Evolutionary conservation across 306 rosid species (phyloP).

Genomic region (Hippophae rhamnoides): DNA sequence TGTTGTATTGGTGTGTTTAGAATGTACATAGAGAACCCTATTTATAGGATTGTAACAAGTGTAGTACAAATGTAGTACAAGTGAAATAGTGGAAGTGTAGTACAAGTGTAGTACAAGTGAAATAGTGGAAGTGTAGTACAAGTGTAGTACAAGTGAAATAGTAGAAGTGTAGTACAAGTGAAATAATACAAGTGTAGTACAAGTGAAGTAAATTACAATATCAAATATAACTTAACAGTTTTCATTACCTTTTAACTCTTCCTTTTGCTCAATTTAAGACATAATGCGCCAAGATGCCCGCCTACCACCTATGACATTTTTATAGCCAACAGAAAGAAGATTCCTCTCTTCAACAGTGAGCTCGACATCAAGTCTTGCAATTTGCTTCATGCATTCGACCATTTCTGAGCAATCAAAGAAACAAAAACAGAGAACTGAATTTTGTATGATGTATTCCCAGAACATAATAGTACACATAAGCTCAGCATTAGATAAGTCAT

Average conservation of each 20-base stretch:
- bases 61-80: too few relatives aligned
- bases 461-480: neutral
- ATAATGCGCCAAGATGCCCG: slow-evolving; percentile 98
- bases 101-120: too few relatives aligned
- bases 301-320: slow-evolving; percentile 90
- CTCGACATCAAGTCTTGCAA: slow-evolving; percentile 85
- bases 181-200: too few relatives aligned
- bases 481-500: neutral
- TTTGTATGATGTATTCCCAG: neutral
- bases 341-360: slow-evolving; percentile 97
- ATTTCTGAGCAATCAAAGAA: slow-evolving; percentile 48
- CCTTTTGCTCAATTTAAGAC: slow-evolving; percentile 98
- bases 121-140: too few relatives aligned
- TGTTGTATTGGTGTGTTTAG: too few relatives aligned
- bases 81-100: too few relatives aligned
- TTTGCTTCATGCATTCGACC: slow-evolving; percentile 89
- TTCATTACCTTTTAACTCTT: slow-evolving; percentile 89
- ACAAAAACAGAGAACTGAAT: slow-evolving; percentile 7
- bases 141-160: too few relatives aligned
- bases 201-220: too few relatives aligned
- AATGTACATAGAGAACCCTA: too few relatives aligned
- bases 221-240: too few relatives aligned
- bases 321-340: slow-evolving; percentile 95
- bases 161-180: too few relatives aligned
- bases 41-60: too few relatives aligned